These are phyloP conservation scores for Cornus controversa DNA, from an alignment of 148 eudicot genomes.

Conservation along the genomic window DNA sequence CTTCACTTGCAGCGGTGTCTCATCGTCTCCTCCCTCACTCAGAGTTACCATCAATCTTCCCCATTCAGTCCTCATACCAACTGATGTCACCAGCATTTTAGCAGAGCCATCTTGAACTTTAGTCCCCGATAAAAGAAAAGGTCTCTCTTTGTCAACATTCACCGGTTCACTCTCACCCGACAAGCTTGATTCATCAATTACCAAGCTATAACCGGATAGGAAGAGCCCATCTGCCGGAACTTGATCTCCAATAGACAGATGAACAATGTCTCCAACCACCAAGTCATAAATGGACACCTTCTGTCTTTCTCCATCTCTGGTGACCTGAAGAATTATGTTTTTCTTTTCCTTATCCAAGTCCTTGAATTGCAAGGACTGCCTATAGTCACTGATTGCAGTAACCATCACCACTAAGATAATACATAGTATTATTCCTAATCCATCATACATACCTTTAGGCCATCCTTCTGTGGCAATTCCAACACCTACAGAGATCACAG, in stretches of 20 bases:
- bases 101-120: slow-evolving; percentile 86
- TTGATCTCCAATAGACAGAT: slow-evolving; percentile 71
- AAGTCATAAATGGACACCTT: slow-evolving; percentile 69
- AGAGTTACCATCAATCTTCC: slow-evolving; percentile 76
- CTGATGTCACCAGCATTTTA: slow-evolving; percentile 73
- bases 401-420: slow-evolving; percentile 70
- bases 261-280: slow-evolving; percentile 80
- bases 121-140: slow-evolving; percentile 79
- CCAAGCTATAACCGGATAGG: slow-evolving; percentile 58
- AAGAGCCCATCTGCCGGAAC: slow-evolving; percentile 88
- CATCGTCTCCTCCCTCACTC: slow-evolving; percentile 67
- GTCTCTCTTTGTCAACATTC: slow-evolving; percentile 36
- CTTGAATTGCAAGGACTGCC: slow-evolving; percentile 78
- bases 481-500: slow-evolving; percentile 64
- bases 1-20: slow-evolving; percentile 88
- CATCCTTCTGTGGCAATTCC: slow-evolving; percentile 83
- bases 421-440: slow-evolving; percentile 65
- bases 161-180: slow-evolving; percentile 90
- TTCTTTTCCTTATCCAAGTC: slow-evolving; percentile 77
- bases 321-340: slow-evolving; percentile 57
- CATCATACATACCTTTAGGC: slow-evolving; percentile 85
- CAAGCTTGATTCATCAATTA: slow-evolving; percentile 79
- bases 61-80: slow-evolving; percentile 95
- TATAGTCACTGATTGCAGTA: slow-evolving; percentile 82
- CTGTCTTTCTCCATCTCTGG: slow-evolving; percentile 52